Evolutionary conservation across 2,329 filamentous ascomycete genomes (phyloP), one percentile per base, ranked within the genome.

Genomic region (Ceratocystis colombiana): DNA sequence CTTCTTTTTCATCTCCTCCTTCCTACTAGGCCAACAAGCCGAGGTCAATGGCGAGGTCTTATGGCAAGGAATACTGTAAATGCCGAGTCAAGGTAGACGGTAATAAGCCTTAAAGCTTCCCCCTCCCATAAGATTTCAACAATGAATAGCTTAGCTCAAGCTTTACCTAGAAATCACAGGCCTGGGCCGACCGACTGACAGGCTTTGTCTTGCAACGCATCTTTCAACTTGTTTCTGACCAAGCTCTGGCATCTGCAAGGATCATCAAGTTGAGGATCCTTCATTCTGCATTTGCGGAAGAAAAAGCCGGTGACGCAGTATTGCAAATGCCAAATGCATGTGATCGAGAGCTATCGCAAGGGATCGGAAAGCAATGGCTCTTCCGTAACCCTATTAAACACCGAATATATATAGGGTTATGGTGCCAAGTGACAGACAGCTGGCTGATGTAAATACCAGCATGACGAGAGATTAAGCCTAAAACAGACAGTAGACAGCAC

Each of bases 41-140:
- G 61, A 63, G 61, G 61, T 63, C 61, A 33, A 63, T 15, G 55
- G 33, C 55, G 33, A 37, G 55, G 55, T 59, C 55, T 28, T 33
- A 7, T 8, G 55, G 28, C 28, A 59, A n/a, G 55, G 55, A 30
- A 59, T 59, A 41, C 37, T 41, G 37, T 3, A 48, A 22, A 63
- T 33, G 41, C 25, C 61, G 28, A 63, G 61, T 48, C 44, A 41
- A 41, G 37, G 37, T 15, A 41, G 37, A 41, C 37, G 10, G 37
- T 63, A 46, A 48, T 41, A 48, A 30, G 25, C 7, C 22, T 17
- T 5, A 33, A 17, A 59, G 55, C 55, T 59, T 15, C 3, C 55
- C 45, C 46, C 46, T 53, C 22, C 48, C 8, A 22, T 5, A 2
- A 53, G 20, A 20, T 50, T 50, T 8, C 20, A 50, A 53, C 48